phyloP scores from a whole-genome alignment of 2,329 filamentous ascomycete species.

The Hortaea werneckii region DNA sequence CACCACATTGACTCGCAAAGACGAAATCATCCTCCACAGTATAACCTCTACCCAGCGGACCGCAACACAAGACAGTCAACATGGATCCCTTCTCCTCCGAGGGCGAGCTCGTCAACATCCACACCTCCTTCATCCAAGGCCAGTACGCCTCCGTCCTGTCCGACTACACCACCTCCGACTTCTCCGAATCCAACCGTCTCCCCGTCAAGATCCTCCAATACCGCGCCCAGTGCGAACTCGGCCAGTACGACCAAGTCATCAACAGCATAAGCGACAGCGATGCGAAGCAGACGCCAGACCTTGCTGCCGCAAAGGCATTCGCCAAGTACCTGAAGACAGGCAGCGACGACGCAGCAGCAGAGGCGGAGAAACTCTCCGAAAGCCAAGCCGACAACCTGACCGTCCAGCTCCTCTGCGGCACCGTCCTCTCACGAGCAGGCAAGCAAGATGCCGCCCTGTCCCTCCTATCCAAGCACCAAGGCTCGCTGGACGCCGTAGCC shows the following conservation, averaged over 20 bases:
- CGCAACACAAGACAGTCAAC: conserved; percentile 6
- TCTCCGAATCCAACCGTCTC: conserved; percentile 68
- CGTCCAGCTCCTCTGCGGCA: conserved; percentile 76
- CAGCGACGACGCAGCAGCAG: conserved; percentile 33
- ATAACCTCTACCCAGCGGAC: background rate
- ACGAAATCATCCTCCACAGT: too few relatives aligned
- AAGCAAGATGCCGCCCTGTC: conserved; percentile 78
- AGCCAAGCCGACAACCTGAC: conserved; percentile 61
- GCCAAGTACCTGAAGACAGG: conserved; percentile 46
- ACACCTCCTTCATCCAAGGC: conserved; percentile 60
- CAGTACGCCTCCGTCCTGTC: conserved; percentile 72
- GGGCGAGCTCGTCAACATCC: conserved; percentile 58
- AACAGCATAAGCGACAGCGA: conserved; percentile 55
- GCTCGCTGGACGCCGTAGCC: conserved; percentile 67
- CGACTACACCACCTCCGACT: conserved; percentile 70
- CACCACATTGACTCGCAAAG: too few relatives aligned
- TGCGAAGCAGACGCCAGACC: conserved; percentile 51
- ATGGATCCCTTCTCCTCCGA: conserved; percentile 58
- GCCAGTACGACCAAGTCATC: conserved; percentile 64
- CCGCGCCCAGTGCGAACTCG: conserved; percentile 73
- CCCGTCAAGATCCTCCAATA: conserved; percentile 69
- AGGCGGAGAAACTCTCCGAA: conserved; percentile 59
- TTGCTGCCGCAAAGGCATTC: conserved; percentile 66
- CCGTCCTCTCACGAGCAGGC: conserved; percentile 66
- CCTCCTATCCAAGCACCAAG: conserved; percentile 72